Base-by-base conservation (phyloP, 1,284 basidiomycete genomes). In the Sporisorium sorghi region DNA sequence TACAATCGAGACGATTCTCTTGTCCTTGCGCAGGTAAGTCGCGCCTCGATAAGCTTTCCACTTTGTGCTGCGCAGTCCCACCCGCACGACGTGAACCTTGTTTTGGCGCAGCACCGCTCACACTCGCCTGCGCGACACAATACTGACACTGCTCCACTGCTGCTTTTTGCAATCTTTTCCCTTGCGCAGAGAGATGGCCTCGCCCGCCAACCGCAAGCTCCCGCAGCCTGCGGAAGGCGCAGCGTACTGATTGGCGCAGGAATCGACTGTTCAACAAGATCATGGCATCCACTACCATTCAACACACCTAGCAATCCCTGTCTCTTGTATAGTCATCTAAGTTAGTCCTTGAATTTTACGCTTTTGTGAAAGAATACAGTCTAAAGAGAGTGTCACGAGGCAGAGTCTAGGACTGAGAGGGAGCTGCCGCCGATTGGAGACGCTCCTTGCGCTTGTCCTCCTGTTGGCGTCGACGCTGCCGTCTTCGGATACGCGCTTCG, bases 211-310 rank as follows among this genome's bases (percentile, higher is more conserved):
- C 86, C 89, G 94, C 80, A 99, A 98, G 87, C 88, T 96, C 46
- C 92, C 94, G 32, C 96, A 99, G 86, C 96, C 96, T 4, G 89
- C 91, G 23, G 96, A 99, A 85, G 94, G 94, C 28, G 71, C 79
- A n/a, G 61, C 70, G 26, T 84, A 82, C 65, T 76, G n/a, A n/a
- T n/a, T n/a, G 58, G 50, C 33, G 21, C 24, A n/a, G 26, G 11
- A 4, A 8, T 17, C 57, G 24, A 39, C 9, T 37, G 10, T n/a
- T n/a, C n/a, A n/a, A n/a, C n/a, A 65, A 61, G 52, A 28, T 17
- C 9, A 5, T 30, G 5, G 28, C 28, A 30, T 30, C 28, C 28
- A 30, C 28, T 30, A n/a, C n/a, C n/a, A n/a, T n/a, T n/a, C n/a
- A n/a, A n/a, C n/a, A n/a, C n/a, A n/a, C n/a, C n/a, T n/a, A n/a